Evolutionary conservation across 306 rosid species (phyloP).

Genomic region (Corylus americana): DNA sequence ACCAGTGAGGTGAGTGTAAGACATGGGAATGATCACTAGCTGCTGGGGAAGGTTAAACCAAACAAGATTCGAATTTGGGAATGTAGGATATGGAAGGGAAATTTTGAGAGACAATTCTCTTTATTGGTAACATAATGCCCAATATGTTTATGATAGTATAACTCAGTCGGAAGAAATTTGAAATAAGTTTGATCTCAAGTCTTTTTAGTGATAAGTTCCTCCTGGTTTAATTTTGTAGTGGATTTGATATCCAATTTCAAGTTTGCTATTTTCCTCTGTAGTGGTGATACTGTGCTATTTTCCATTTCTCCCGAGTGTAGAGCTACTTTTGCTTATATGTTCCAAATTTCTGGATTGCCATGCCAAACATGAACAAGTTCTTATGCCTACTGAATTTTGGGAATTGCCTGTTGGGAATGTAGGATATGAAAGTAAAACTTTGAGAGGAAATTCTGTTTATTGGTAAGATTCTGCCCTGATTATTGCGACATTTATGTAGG

Average conservation of each 20-base stretch:
- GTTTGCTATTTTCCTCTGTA: not conserved
- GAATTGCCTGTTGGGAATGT: not conserved
- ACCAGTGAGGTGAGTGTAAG: not conserved
- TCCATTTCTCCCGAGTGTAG: not conserved
- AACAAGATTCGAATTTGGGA: not conserved
- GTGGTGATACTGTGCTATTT: not conserved
- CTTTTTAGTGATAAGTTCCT: not conserved
- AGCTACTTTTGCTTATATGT: not conserved
- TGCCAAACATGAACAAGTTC: not conserved
- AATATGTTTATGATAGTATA: too few relatives aligned
- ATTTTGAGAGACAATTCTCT: not conserved
- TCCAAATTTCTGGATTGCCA: not conserved
- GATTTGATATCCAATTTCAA: not conserved
- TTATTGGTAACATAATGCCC: not conserved
- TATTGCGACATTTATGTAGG: not conserved
- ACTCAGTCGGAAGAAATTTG: too few relatives aligned
- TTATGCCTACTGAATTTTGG: not conserved
- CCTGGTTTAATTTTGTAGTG: not conserved
- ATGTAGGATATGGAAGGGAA: not conserved
- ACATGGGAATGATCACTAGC: not conserved
- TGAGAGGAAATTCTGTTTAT: not conserved
- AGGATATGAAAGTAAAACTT: not conserved
- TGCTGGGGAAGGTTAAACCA: not conserved
- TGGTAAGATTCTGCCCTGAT: not conserved
- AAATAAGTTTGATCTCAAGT: too few relatives aligned